Percentiles rank a stretch among this genome's conserved stretches.
Evolutionary conservation across 2,329 filamentous ascomycete species (phyloP).

Genomic region (Aaosphaeria arxii): DNA sequence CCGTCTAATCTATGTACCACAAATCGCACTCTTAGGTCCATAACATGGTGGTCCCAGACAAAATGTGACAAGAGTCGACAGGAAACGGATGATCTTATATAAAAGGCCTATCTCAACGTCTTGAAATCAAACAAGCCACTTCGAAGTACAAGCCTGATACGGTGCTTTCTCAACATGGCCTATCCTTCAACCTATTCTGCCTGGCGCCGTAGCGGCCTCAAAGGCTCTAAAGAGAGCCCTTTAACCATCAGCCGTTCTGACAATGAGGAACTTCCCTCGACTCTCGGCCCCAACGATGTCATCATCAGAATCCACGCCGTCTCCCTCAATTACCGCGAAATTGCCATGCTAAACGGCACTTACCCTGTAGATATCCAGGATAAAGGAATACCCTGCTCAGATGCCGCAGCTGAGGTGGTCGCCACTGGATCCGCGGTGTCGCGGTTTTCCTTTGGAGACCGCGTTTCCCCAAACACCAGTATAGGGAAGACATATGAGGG

Average conservation of each 20-base stretch:
- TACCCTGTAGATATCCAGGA: constrained; percentile 10
- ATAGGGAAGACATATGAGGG: too few relatives aligned
- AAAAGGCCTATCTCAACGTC: too few relatives aligned
- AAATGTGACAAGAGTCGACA: too few relatives aligned
- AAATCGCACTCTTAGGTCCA: too few relatives aligned
- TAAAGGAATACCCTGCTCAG: constrained; percentile 18
- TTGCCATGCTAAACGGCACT: constrained; percentile 19
- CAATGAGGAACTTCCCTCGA: constrained; percentile 12
- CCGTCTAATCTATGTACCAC: too few relatives aligned
- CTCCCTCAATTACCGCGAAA: constrained; percentile 26
- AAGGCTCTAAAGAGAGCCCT: too few relatives aligned
- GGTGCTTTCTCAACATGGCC: not conserved
- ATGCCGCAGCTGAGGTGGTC: constrained; percentile 23
- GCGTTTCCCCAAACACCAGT: constrained; percentile 15
- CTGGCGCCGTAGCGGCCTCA: not conserved
- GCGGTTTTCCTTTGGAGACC: constrained; percentile 18
- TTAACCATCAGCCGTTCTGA: not conserved
- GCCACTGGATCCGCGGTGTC: constrained; percentile 14
- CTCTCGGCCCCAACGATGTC: constrained; percentile 13
- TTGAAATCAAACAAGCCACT: too few relatives aligned
- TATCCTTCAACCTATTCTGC: not conserved
- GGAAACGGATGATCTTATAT: too few relatives aligned
- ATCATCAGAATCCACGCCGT: constrained; percentile 23
- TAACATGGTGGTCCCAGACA: too few relatives aligned
- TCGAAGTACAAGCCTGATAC: too few relatives aligned